Evolutionary conservation across 169 alveolate species (phyloP).

Genomic region (Cryptosporidium sp.): DNA sequence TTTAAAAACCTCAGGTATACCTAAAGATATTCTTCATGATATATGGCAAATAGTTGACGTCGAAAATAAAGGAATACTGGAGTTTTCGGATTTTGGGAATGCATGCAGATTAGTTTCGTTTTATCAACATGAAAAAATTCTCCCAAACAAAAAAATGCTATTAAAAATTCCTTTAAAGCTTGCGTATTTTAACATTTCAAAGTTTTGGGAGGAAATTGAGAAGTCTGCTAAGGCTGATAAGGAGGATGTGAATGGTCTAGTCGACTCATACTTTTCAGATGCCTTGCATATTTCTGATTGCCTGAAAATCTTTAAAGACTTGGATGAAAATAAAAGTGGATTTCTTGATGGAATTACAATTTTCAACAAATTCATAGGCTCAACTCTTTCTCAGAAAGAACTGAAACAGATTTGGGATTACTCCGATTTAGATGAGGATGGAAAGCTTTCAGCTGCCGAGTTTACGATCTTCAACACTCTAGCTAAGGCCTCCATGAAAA

Average conservation of each 20-base stretch:
- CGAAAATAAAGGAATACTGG: slow-evolving; percentile 20
- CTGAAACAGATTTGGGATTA: slow-evolving; percentile 39
- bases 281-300: slow-evolving; percentile 4
- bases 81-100: slow-evolving; percentile 35
- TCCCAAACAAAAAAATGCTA: not conserved
- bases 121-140: slow-evolving; percentile 41
- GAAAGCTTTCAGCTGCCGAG: slow-evolving; percentile 24
- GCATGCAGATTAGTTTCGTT: slow-evolving; percentile 59
- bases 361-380: slow-evolving; percentile 17
- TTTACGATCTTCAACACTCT: slow-evolving; percentile 42
- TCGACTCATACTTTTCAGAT: slow-evolving; percentile 35
- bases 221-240: not conserved
- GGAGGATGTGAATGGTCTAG: not conserved
- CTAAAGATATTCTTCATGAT: slow-evolving; percentile 52
- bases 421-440: slow-evolving; percentile 61
- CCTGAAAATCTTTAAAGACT: not conserved
- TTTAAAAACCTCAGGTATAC: slow-evolving; percentile 51
- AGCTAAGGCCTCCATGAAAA: not conserved
- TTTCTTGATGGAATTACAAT: slow-evolving; percentile 23
- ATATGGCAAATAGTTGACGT: slow-evolving; percentile 62
- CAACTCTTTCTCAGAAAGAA: not conserved
- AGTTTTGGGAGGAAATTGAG: not conserved
- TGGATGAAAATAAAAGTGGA: slow-evolving; percentile 9
- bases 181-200: slow-evolving; percentile 36
- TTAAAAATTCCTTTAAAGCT: slow-evolving; percentile 19